Conservation (phyloP, 352 stramenopile species). For the Pythium apleroticum region DNA sequence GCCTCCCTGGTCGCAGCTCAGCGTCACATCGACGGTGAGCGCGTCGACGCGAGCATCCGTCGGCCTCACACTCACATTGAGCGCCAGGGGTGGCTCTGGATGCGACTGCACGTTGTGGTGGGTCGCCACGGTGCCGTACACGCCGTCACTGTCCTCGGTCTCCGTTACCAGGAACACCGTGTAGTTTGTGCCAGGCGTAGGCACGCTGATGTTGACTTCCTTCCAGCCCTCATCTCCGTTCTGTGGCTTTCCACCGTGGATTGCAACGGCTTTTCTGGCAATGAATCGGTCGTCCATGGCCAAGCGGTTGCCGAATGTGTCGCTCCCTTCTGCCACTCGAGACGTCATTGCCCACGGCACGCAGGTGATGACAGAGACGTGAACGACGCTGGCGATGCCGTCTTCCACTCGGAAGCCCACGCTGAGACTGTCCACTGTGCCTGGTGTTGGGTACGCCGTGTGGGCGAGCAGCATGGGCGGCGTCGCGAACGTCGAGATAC, state of each 20-base stretch:
- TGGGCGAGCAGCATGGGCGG: constrained; percentile 69
- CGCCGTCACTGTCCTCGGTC: constrained; percentile 59
- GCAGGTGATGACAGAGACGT: constrained; percentile 56
- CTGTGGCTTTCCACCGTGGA: constrained; percentile 33
- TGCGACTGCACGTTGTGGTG: constrained; percentile 58
- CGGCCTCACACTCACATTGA: constrained; percentile 41
- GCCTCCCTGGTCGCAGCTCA: constrained; percentile 38
- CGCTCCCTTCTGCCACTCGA: constrained; percentile 43
- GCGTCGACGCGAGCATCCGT: constrained; percentile 69
- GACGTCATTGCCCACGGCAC: constrained; percentile 35
- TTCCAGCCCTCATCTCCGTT: constrained; percentile 32
- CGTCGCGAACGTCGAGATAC: constrained; percentile 60
- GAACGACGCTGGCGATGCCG: constrained; percentile 40
- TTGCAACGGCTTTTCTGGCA: constrained; percentile 33
- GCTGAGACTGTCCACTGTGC: constrained; percentile 42
- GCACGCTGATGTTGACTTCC: constrained; percentile 58
- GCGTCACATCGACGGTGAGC: constrained; percentile 47
- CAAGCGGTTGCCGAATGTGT: constrained; percentile 64
- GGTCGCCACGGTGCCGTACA: constrained; percentile 68
- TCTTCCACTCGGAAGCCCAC: constrained; percentile 67
- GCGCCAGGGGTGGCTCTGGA: constrained; percentile 35
- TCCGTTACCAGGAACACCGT: constrained; percentile 76
- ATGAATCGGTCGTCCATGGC: constrained; percentile 60
- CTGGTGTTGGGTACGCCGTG: constrained; percentile 58
- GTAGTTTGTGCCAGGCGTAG: constrained; percentile 55